phyloP scores from a whole-genome alignment of 2,329 filamentous ascomycete genomes.

The Paraconiothyrium brasiliense region DNA sequence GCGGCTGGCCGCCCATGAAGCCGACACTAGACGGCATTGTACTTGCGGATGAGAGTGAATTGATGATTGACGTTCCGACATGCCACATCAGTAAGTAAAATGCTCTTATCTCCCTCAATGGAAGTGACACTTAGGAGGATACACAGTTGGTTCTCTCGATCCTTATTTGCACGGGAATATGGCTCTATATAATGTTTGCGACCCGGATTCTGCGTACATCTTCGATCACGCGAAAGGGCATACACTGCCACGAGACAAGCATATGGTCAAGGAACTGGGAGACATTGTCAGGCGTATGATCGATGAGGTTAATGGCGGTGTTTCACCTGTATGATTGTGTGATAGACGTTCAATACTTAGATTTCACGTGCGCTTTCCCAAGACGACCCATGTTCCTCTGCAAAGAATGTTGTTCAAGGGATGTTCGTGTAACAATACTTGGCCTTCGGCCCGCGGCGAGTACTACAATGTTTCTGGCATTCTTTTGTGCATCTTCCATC shows the following conservation, averaged over 20 bases:
- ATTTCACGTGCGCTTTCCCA: constrained; percentile 9
- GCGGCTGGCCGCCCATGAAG: constrained; percentile 56
- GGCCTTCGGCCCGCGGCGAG: background rate
- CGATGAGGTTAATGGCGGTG: constrained; percentile 25
- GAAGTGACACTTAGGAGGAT: background rate
- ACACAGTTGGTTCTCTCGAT: constrained; percentile 52
- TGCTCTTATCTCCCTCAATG: background rate
- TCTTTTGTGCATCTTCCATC: constrained; percentile 1
- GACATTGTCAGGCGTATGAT: constrained; percentile 41
- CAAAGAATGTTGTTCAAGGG: constrained; percentile 13
- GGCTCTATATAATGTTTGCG: constrained; percentile 70
- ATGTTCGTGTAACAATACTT: constrained; percentile 8
- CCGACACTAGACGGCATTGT: constrained; percentile 42
- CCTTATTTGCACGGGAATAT: constrained; percentile 69
- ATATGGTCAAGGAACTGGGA: constrained; percentile 44
- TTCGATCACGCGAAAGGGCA: constrained; percentile 74
- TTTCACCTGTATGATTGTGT: constrained; percentile 12
- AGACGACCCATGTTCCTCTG: background rate
- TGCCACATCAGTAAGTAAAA: constrained; percentile 47
- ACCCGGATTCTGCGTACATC: constrained; percentile 66
- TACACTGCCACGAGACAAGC: constrained; percentile 60
- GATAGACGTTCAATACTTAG: constrained; percentile 6
- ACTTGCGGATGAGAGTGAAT: constrained; percentile 53
- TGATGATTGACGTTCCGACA: constrained; percentile 53
- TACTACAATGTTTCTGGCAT: background rate